phyloP scores from a whole-genome alignment of 1,284 basidiomycete genomes.

The Pholiota adiposa region DNA sequence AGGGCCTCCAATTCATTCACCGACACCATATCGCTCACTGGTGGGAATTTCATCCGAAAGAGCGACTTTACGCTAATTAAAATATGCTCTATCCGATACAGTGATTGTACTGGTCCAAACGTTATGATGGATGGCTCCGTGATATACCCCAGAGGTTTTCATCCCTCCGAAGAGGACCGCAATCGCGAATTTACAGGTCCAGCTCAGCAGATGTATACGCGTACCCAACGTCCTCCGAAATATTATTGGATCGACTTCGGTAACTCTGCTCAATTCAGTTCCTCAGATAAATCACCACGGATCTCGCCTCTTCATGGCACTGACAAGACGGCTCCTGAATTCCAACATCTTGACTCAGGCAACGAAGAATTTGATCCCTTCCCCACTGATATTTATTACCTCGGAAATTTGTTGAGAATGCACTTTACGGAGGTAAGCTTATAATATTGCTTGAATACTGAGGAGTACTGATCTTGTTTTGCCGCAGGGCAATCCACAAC shows the following conservation, averaged over 20 bases:
- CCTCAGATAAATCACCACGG: conserved; percentile 14
- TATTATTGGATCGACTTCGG: conserved; percentile 39
- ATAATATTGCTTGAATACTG: background rate
- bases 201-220: conserved; percentile 26
- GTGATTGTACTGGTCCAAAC: conserved; percentile 26
- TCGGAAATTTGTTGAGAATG: conserved; percentile 35
- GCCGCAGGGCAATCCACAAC: background rate
- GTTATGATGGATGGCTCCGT: conserved; percentile 35
- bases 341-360: background rate
- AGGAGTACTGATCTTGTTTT: no score
- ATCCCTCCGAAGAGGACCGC: conserved; percentile 22
- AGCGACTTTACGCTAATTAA: background rate
- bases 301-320: conserved; percentile 22
- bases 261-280: conserved; percentile 32
- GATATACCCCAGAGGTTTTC: conserved; percentile 32
- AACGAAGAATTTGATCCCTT: conserved; percentile 33
- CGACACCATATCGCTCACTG: conserved; percentile 40
- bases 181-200: conserved; percentile 27
- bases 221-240: conserved; percentile 30
- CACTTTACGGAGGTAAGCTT: conserved; percentile 26
- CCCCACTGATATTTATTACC: conserved; percentile 39
- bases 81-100: no score
- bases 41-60: conserved; percentile 20
- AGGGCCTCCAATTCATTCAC: conserved; percentile 41
- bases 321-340: conserved; percentile 12